These are phyloP conservation scores for Fusarium brachygibbosum DNA, from an alignment of 2,329 filamentous ascomycete species.

Conservation along the genomic window DNA sequence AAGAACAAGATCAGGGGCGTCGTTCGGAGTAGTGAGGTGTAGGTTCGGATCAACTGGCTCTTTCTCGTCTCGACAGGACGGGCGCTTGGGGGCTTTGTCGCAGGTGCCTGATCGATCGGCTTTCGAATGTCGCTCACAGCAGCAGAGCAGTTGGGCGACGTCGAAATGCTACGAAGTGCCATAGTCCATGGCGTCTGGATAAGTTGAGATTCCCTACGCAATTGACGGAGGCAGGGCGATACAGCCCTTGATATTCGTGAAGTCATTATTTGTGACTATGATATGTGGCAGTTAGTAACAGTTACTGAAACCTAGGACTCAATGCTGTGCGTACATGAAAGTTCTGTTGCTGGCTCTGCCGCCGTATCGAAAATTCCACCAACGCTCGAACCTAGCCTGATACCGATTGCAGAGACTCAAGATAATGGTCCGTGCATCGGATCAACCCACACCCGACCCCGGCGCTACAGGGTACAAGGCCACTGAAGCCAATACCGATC, in stretches of 20 bases:
- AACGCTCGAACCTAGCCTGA: slow-evolving; percentile 9
- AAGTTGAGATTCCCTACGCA: slow-evolving; percentile 35
- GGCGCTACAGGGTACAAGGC: slow-evolving; percentile 26
- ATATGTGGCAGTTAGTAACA: slow-evolving; percentile 3
- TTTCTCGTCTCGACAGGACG: slow-evolving; percentile 90
- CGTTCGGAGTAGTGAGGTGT: slow-evolving; percentile 88
- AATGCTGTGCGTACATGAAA: slow-evolving; percentile 28
- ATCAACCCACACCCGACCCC: slow-evolving; percentile 46
- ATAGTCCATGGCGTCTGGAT: slow-evolving; percentile 39
- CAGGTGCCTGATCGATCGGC: slow-evolving; percentile 67
- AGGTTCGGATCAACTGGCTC: slow-evolving; percentile 86
- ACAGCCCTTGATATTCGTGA: slow-evolving; percentile 42
- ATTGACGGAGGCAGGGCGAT: slow-evolving; percentile 47
- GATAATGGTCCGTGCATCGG: slow-evolving; percentile 40
- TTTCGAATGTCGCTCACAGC: slow-evolving; percentile 49
- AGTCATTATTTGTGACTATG: slow-evolving; percentile 34
- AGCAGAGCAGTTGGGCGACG: slow-evolving; percentile 45
- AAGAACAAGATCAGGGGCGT: slow-evolving; percentile 89
- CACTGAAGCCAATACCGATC: slow-evolving; percentile 34
- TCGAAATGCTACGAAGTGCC: slow-evolving; percentile 48
- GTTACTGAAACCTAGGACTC: not conserved
- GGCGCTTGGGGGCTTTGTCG: slow-evolving; percentile 87
- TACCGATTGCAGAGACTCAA: slow-evolving; percentile 24
- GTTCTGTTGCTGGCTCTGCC: slow-evolving; percentile 20
- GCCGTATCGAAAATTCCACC: slow-evolving; percentile 43